Conservation (phyloP, 345 rosid species). For the Linum usitatissimum region DNA sequence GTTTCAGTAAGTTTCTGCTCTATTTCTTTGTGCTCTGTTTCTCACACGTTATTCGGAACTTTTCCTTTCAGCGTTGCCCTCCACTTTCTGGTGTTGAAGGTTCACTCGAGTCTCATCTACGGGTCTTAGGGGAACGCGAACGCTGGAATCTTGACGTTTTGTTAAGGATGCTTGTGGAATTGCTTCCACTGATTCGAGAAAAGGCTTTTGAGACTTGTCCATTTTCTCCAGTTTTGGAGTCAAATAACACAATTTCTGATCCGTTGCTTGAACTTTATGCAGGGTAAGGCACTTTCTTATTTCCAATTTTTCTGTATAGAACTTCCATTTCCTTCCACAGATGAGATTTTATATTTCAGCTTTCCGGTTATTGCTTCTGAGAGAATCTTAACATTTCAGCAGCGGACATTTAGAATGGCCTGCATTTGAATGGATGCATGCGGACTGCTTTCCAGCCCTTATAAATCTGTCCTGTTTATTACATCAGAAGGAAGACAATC, state of each 20-base stretch:
- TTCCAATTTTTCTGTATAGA: not conserved
- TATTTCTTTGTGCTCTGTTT: slow-evolving; percentile 4
- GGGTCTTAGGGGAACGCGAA: slow-evolving; percentile 83
- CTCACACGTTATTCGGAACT: slow-evolving; percentile 6
- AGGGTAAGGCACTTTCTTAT: slow-evolving; percentile 32
- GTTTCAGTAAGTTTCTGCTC: slow-evolving; percentile 6
- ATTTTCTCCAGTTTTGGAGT: slow-evolving; percentile 42
- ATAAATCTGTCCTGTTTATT: slow-evolving; percentile 69
- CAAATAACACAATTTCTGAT: slow-evolving; percentile 38
- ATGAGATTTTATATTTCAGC: not conserved
- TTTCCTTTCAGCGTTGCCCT: slow-evolving; percentile 59
- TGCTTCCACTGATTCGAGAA: slow-evolving; percentile 63
- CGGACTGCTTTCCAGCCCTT: slow-evolving; percentile 77
- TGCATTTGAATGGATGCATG: slow-evolving; percentile 87
- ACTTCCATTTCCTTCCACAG: slow-evolving; percentile 3
- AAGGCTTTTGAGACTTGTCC: slow-evolving; percentile 79
- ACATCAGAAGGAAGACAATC: slow-evolving; percentile 78
- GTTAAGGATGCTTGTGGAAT: slow-evolving; percentile 63
- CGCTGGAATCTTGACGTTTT: slow-evolving; percentile 90
- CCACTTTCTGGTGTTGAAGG: slow-evolving; percentile 97
- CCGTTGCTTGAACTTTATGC: slow-evolving; percentile 62
- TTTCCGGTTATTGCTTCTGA: slow-evolving; percentile 10
- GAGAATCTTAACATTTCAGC: slow-evolving; percentile 19
- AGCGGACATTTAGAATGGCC: slow-evolving; percentile 85
- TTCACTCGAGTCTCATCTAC: slow-evolving; percentile 79